Evolutionary conservation across 768 basidiomycete species (phyloP), one percentile per base, ranked within the genome.

Genomic region (Floccularia luteovirens): DNA sequence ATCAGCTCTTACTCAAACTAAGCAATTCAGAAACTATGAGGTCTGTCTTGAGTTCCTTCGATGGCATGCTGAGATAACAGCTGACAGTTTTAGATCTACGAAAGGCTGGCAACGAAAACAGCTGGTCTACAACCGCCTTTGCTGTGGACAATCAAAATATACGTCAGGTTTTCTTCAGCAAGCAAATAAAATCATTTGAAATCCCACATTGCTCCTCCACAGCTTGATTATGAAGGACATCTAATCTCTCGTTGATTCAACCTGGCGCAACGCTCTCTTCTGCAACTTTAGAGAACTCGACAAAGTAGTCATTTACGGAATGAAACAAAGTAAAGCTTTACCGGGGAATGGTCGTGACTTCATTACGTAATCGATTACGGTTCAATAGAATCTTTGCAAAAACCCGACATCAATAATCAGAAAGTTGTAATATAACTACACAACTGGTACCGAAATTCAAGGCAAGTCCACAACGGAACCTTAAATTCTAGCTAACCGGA

Each of bases 11-110:
- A 85, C 85, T 77, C 7, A 61, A 56, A 16, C 62, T 52, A n/a
- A 88, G 54, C 39, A 88, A 69, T 11, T 63, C 63, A 8, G 67
- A 54, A 8, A 75, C 66, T 24, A 89, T 46, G 0, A 53, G 51
- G 3, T 66, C 51, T 0, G 87, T 89, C 49, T 80, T 70, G 19
- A 79, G 65, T 49, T 90, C 87, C 3, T 71, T 82, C 1, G 69
- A 55, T 8, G 83, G 82, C 87, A 90, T 88, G 58, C 77, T 88
- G 30, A 90, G 64, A 55, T 82, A 90, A 56, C 87, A 90, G 61
- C 83, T 79, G 22, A 88, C 55, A 3, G 64, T 63, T 37, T 57
- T 67, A 37, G 67, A 69, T 27, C 51, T 50, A 24, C 66, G 57
- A 49, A 87, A 82, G 6, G 66, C 63, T 1, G 79, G 64, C 13